phyloP scores from a whole-genome alignment of 768 basidiomycete genomes.

The Sarcodon sp. region DNA sequence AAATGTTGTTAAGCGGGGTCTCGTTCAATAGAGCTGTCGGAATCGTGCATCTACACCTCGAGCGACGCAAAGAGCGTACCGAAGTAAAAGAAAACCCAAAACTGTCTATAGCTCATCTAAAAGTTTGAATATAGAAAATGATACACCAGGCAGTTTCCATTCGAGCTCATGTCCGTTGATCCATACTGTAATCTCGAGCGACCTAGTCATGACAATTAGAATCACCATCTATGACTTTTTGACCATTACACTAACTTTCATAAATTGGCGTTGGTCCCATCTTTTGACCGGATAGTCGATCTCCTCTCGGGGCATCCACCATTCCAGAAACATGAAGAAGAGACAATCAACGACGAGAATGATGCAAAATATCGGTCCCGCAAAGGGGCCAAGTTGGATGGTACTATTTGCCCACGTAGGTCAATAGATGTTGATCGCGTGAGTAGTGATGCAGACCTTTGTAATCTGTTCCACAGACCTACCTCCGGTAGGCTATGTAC shows the following conservation, averaged over 20 bases:
- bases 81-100: too few species aligned
- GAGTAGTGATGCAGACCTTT: constrained; percentile 33
- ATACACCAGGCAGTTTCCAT: too few species aligned
- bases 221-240: background rate
- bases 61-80: too few species aligned
- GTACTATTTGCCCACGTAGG: constrained; percentile 33
- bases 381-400: constrained; percentile 64
- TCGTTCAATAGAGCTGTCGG: too few species aligned
- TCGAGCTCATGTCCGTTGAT: too few species aligned
- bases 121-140: too few species aligned
- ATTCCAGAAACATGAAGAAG: constrained; percentile 78
- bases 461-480: constrained; percentile 69
- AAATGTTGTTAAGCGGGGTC: too few species aligned
- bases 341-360: constrained; percentile 85
- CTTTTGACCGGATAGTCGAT: constrained; percentile 61
- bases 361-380: constrained; percentile 78
- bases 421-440: background rate
- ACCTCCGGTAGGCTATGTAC: constrained; percentile 49
- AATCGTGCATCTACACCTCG: too few species aligned
- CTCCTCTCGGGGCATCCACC: constrained; percentile 66
- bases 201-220: too few species aligned
- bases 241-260: constrained; percentile 13
- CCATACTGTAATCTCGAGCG: too few species aligned
- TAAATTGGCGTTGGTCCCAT: constrained; percentile 36
- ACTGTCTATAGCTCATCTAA: too few species aligned